A percentile compares a stretch with the other conserved stretches of the same genome.
These are phyloP conservation scores for Tardiomyces blankii DNA, from an alignment of 1,139 yeast genomes.

Conservation along the genomic window DNA sequence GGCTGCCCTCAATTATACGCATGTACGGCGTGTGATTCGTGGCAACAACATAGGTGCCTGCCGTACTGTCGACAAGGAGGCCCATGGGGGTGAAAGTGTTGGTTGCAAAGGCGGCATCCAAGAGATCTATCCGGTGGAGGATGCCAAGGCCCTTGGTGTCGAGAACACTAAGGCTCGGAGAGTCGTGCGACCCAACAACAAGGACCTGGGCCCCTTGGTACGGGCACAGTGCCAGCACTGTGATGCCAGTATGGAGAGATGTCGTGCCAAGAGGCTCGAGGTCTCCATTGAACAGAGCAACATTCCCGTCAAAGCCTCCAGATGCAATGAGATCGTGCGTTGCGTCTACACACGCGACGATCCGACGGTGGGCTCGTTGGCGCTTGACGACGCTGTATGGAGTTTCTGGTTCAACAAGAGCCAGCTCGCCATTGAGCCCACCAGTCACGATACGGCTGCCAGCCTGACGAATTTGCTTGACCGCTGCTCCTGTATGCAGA, in stretches of 20 bases:
- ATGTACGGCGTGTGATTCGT: conserved; percentile 72
- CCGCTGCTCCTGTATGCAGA: conserved; percentile 15
- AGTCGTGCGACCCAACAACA: conserved; percentile 48
- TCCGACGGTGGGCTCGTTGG: conserved; percentile 32
- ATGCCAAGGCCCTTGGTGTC: conserved; percentile 32
- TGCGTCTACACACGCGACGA: conserved; percentile 31
- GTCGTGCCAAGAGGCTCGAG: conserved; percentile 12
- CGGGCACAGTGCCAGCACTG: conserved; percentile 11
- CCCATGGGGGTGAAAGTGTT: conserved; percentile 53
- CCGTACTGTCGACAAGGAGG: conserved; percentile 25
- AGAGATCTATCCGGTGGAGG: conserved; percentile 41
- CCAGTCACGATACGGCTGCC: conserved; percentile 16
- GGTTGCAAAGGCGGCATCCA: conserved; percentile 66
- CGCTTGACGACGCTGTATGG: conserved; percentile 6
- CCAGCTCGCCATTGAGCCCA: conserved; percentile 26
- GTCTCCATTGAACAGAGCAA: conserved; percentile 37
- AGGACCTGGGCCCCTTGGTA: conserved; percentile 26
- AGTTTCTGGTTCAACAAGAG: conserved; percentile 7
- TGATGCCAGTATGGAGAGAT: conserved; percentile 7
- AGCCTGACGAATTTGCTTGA: conserved; percentile 8
- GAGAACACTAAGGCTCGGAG: conserved; percentile 31
- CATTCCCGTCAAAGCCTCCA: conserved; percentile 49
- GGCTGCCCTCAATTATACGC: conserved; percentile 37
- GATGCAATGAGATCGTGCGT: conserved; percentile 36
- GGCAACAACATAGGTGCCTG: conserved; percentile 37